phyloP scores from a whole-genome alignment of 345 rosid genomes.

The Citrus cavaleriei region DNA sequence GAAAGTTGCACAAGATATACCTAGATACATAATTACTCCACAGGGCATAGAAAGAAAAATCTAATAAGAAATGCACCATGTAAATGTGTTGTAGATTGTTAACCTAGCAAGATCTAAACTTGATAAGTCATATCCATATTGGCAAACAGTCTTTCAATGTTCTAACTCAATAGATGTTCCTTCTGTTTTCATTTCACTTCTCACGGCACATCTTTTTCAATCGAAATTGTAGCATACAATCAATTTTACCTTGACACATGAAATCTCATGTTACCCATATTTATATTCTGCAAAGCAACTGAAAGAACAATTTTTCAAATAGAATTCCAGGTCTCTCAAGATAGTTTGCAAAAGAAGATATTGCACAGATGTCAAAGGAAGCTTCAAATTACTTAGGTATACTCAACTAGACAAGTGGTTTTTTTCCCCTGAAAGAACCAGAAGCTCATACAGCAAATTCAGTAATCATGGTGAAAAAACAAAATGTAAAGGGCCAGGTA shows the following conservation, averaged over 20 bases:
- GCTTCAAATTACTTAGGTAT: not conserved
- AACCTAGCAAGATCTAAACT: not conserved
- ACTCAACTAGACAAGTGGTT: not conserved
- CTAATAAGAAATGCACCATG: not conserved
- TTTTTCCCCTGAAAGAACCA: not conserved
- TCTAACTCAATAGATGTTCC: not conserved
- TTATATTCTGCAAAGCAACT: not conserved
- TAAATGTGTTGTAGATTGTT: not conserved
- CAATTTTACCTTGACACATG: not conserved
- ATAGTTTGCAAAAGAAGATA: not conserved
- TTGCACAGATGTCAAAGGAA: not conserved
- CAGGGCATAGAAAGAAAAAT: not conserved
- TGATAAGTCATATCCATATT: not conserved
- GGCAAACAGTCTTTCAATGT: not conserved
- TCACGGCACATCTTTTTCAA: not conserved
- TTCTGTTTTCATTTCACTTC: not conserved
- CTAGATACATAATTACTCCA: not conserved
- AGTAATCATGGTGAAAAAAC: not conserved
- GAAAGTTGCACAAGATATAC: conserved; percentile 1
- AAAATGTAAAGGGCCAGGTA: not conserved
- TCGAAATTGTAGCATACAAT: not conserved
- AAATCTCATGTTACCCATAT: not conserved
- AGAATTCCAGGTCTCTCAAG: not conserved
- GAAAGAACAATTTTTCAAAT: not conserved
- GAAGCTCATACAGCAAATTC: not conserved